Base-by-base conservation (phyloP, 192 early-diverging fungal genomes). In the Coemansia sp. region DNA sequence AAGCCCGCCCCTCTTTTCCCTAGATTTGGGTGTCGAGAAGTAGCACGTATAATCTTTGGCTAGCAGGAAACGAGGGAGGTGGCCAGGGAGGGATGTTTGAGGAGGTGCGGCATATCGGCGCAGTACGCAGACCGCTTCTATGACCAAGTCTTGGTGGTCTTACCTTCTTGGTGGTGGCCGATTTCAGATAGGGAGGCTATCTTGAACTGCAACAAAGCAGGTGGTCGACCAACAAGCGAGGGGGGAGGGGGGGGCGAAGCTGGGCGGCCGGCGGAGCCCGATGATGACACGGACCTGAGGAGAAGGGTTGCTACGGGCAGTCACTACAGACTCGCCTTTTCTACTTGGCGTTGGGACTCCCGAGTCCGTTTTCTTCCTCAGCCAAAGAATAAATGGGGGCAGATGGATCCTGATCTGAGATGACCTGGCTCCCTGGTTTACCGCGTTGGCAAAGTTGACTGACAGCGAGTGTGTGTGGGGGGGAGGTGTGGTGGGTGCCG, bases 1-100 rank as follows among this genome's bases (percentile, higher is more conserved):
- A n/a, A n/a, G n/a, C n/a, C n/a, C n/a, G n/a, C n/a, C 46, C 46
- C 46, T 14, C 46, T 48, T 48, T 48, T 22, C 46, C 46, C 46
- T 48, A 22, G 12, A 48, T 12, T 40, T 48, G 24, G 46, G 14
- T 14, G 15, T 29, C 26, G 24, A 48, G 46, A 48, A 48, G 46
- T 48, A 48, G 46, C 46, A 48, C 26, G 29, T 32, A 32, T 4
- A 7, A 32, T 7, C 7, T 7, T 32, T 32, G 27, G 26, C 44
- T 15, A 24, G 26, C 44, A 8, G 44, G 44, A 24, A 19, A 22
- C 21, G 43, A 24, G 11, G 12, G 4, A 24, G 10, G 43, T n/a
- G 26, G 24, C 27, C 24, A 27, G 44, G 44, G 44, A 48, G 44
- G 44, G 44, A 48, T 26, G 21, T 46, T 46, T 46, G 43, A 22